Evolutionary conservation across 306 rosid species (phyloP).

Genomic region (Corylus avellana): DNA sequence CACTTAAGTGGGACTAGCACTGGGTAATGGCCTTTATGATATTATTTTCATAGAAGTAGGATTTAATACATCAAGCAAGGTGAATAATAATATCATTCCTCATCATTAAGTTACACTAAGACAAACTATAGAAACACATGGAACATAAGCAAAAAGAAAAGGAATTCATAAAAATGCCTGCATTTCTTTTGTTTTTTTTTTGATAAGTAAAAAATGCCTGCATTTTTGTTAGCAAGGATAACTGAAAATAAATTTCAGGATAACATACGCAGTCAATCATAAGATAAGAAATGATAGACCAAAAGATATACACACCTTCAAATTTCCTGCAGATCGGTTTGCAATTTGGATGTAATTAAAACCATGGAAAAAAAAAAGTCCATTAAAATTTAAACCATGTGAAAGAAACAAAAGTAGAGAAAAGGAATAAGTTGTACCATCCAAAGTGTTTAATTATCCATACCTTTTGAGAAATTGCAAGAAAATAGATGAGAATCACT

Average conservation of each 20-base stretch:
- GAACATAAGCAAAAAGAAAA: neutral
- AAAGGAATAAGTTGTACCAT: conserved; percentile 26
- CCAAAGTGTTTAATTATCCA: conserved; percentile 25
- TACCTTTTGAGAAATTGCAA: conserved; percentile 71
- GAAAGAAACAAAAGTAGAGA: conserved; percentile 16
- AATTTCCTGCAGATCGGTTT: conserved; percentile 53
- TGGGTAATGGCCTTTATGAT: neutral
- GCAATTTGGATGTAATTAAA: conserved; percentile 32
- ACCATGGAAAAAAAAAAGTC: conserved; percentile 39
- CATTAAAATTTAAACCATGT: conserved; percentile 27
- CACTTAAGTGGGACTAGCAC: neutral
- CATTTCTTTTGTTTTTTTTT: neutral
- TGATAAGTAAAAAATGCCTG: neutral
- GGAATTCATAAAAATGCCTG: conserved; percentile 7
- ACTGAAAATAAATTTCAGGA: conserved; percentile 19
- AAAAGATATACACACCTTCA: conserved; percentile 66
- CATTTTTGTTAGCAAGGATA: conserved; percentile 12
- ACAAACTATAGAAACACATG: conserved; percentile 24
- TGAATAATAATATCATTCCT: neutral
- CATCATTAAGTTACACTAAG: conserved; percentile 5
- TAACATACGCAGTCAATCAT: conserved; percentile 18
- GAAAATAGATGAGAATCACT: conserved; percentile 81
- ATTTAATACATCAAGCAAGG: neutral
- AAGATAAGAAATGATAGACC: conserved; percentile 25
- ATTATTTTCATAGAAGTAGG: neutral